Percentiles rank a stretch among this genome's conserved stretches.
Evolutionary conservation across 768 basidiomycete species (phyloP).

Genomic region (Trametes punicea): DNA sequence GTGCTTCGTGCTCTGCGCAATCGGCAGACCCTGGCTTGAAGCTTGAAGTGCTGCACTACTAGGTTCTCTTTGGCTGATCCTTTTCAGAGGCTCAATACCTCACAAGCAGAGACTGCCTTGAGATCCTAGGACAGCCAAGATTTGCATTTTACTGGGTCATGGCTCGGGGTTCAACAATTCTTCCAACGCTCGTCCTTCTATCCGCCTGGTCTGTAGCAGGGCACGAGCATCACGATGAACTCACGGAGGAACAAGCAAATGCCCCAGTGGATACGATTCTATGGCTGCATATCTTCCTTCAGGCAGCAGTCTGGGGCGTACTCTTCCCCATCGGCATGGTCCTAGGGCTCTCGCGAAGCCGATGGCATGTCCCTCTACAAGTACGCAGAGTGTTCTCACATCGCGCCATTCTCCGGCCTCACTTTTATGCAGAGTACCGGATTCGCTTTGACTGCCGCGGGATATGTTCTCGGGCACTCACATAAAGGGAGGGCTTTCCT

Average conservation of each 20-base stretch:
- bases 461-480: slow-evolving; percentile 82
- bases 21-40: too few relatives aligned
- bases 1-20: too few relatives aligned
- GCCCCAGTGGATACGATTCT: slow-evolving; percentile 75
- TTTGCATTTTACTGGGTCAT: background rate
- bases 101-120: too few relatives aligned
- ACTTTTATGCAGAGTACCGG: slow-evolving; percentile 50
- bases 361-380: slow-evolving; percentile 91
- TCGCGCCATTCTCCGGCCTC: background rate
- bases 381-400: slow-evolving; percentile 33
- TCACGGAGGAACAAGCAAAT: slow-evolving; percentile 58
- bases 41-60: too few relatives aligned
- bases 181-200: slow-evolving; percentile 1
- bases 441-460: slow-evolving; percentile 65
- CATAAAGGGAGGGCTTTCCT: slow-evolving; percentile 80
- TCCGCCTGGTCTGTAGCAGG: slow-evolving; percentile 35
- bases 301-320: slow-evolving; percentile 79
- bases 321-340: slow-evolving; percentile 86
- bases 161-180: background rate
- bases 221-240: slow-evolving; percentile 60
- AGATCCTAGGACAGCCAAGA: too few relatives aligned
- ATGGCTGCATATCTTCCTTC: slow-evolving; percentile 80
- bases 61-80: too few relatives aligned
- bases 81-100: too few relatives aligned
- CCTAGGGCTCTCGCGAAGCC: slow-evolving; percentile 68